Base-by-base conservation (phyloP, 805 yeast genomes). In the Yamadazyma philogaea region DNA sequence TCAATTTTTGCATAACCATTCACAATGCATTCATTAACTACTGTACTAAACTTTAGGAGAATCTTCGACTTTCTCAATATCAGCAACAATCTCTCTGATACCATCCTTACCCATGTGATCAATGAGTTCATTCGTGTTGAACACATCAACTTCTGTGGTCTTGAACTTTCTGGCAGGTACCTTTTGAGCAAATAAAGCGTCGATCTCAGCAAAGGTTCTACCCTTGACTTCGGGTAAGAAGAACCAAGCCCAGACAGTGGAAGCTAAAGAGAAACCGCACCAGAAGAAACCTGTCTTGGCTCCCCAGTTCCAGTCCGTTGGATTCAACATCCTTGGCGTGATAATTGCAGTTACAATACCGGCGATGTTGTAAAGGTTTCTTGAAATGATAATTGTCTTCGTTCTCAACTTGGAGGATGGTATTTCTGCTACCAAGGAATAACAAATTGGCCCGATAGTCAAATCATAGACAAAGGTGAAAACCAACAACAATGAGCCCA, bases 151-250 rank as follows among this genome's bases (percentile, higher is more conserved):
- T 30, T 61, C 64, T 19, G 77, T 43, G 22, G n/a, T 12, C 27
- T 59, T 60, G 61, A 75, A 75, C 51, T 69, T 60, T 58, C 79
- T 71, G 5, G 80, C 77, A 7, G 57, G 48, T 30, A 68, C 57
- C 3, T 52, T 46, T 12, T 56, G 40, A 15, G 46, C 65, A 59
- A 79, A 81, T 63, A 81, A 60, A 40, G 64, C 61, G 58, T 80
- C 85, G 53, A 81, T 63, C 53, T 81, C 85, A 39, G 79, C 81
- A 54, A 66, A 79, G 0, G 84, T 77, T 57, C 81, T 69, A 38
- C 71, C 73, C 49, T 67, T 67, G 21, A 84, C 75, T 57, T 81
- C 87, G 7, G 87, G 86, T 38, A 79, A 63, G 39, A 75, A 71
- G 58, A 76, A 72, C 57, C 61, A 71, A 27, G 66, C 59, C 78